Evolutionary conservation across 2,329 filamentous ascomycete genomes (phyloP), one percentile per base, ranked within the genome.

Genomic region (Fusarium gaditjirri): DNA sequence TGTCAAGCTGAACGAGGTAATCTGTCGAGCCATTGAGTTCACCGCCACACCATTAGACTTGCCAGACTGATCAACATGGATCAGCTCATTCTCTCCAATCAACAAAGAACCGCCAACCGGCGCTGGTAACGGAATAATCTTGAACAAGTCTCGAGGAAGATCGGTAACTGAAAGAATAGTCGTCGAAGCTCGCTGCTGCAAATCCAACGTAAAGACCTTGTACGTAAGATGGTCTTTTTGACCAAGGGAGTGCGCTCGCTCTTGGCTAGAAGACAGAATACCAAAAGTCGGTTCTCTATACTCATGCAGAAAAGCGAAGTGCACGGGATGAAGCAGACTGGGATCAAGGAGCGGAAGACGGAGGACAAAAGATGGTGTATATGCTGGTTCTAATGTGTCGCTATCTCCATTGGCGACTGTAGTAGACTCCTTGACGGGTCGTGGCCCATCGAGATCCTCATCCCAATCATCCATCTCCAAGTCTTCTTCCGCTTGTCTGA

Each of bases 271-370:
- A 50, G 94, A 96, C 44, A 99, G 86, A 68, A 99, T 95, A 62
- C 95, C 96, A 83, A 99, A 97, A 0, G 96, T 99, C 17, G 96
- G 95, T 82, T 98, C 96, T 81, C 96, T 92, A 82, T 99, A 99
- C 84, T 98, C 95, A 86, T 98, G 90, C 73, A 99, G 85, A 81
- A 99, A 99, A 61, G 93, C 92, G 78, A 99, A 89, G 79, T 97
- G 94, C 78, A 98, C 91, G 53, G 95, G 94, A 82, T 97, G 93
- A 67, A 95, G 90, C 75, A 99, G 87, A 71, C 89, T 90, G 70
- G 95, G 93, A 81, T 98, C 95, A 82, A 99, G 88, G 77, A 94
- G 90, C 58, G 95, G 94, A 73, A 98, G 87, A 71, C 94, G 93
- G 72, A 99, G 88, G 72, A 98, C 95, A 85, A 98, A 99, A 63